Conservation (phyloP, 2,329 filamentous ascomycete genomes). For the Colletotrichum eremochloae region DNA sequence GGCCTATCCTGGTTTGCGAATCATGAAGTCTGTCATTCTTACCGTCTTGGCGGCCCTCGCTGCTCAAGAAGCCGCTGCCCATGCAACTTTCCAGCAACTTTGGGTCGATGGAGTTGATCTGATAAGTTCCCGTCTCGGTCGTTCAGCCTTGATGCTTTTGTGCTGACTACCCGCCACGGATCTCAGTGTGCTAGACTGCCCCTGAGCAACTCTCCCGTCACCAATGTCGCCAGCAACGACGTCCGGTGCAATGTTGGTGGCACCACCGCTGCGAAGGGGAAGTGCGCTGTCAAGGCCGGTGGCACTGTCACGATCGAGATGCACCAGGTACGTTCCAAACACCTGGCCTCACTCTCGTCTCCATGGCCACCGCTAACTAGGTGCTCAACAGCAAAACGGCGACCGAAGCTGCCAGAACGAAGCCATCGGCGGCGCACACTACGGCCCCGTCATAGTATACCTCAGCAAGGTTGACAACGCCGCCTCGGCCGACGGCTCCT, state of each 20-base stretch:
- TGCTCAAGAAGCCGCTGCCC: conserved; percentile 55
- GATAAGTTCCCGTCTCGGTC: conserved; percentile 48
- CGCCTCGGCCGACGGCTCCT: conserved; percentile 56
- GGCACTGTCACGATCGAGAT: conserved; percentile 68
- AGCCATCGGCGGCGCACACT: conserved; percentile 68
- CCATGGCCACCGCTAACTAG: conserved; percentile 28
- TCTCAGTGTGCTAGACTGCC: conserved; percentile 63
- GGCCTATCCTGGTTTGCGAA: neutral
- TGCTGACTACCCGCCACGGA: conserved; percentile 48
- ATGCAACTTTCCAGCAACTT: conserved; percentile 65
- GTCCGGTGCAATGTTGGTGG: conserved; percentile 62
- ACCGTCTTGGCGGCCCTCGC: conserved; percentile 50
- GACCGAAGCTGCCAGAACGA: conserved; percentile 61
- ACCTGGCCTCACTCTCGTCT: fast-evolving
- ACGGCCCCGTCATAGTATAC: conserved; percentile 66
- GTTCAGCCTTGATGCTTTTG: neutral
- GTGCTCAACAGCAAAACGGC: conserved; percentile 54
- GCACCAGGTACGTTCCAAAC: conserved; percentile 57
- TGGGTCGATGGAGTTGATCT: conserved; percentile 59
- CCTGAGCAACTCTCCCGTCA: conserved; percentile 64
- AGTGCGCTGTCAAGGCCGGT: conserved; percentile 63
- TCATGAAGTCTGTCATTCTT: conserved; percentile 54
- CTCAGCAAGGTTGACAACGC: conserved; percentile 64
- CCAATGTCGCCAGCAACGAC: conserved; percentile 56
- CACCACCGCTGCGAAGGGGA: conserved; percentile 51